These are phyloP conservation scores for Liriodendron chinense DNA, from an alignment of 164 flowering plant species.

Conservation along the genomic window DNA sequence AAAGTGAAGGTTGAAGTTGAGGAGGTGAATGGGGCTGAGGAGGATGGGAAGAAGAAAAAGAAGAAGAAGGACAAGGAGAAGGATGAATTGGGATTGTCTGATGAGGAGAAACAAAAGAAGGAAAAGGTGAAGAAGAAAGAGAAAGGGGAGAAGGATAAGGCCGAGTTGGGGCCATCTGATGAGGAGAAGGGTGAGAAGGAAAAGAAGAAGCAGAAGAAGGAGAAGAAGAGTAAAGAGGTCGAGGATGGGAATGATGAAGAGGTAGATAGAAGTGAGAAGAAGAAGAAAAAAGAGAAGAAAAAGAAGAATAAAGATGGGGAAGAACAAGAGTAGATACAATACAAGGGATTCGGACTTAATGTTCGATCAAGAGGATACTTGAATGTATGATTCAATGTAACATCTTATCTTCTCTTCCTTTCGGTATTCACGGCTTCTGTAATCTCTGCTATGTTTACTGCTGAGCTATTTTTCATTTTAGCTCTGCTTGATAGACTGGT, in stretches of 20 bases:
- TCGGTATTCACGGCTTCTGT: not conserved
- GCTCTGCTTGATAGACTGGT: conserved; percentile 1
- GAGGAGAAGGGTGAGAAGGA: conserved; percentile 6
- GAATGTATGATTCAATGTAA: not conserved
- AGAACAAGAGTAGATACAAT: not conserved
- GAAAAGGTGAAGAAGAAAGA: not conserved
- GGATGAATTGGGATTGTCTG: not conserved
- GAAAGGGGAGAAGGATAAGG: not conserved
- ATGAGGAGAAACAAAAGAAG: not conserved
- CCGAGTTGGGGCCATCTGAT: not conserved
- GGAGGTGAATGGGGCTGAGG: not conserved
- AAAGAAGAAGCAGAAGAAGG: conserved; percentile 17
- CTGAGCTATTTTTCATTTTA: conserved; percentile 3
- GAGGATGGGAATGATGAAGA: not conserved
- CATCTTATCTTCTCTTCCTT: not conserved
- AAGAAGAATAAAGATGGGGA: not conserved
- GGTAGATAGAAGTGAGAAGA: conserved; percentile 3
- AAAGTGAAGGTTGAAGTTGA: not conserved
- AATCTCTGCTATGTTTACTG: not conserved
- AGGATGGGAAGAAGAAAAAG: conserved; percentile 3
- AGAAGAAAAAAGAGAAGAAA: conserved; percentile 1
- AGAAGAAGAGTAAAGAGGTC: conserved; percentile 3
- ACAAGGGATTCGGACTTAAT: not conserved
- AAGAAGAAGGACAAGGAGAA: conserved; percentile 14
- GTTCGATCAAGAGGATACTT: not conserved